A percentile compares a stretch with the other conserved stretches of the same genome.
phyloP scores from a whole-genome alignment of 1,284 basidiomycete species.

The Melampsora larici-populina region DNA sequence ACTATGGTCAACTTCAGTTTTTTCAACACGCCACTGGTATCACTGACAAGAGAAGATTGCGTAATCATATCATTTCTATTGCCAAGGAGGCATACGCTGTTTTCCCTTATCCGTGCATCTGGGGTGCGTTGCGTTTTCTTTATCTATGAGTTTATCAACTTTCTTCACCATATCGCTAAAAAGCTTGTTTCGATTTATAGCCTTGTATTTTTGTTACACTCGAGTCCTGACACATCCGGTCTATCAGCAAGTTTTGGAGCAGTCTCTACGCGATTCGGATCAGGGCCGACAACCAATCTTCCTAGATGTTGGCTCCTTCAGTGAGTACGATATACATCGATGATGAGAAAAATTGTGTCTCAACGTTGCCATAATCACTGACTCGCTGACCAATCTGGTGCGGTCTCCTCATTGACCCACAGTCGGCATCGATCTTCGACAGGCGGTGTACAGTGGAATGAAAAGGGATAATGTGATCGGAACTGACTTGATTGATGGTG shows the following conservation, averaged over 20 bases:
- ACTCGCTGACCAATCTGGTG: neutral
- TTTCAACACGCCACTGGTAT: slow-evolving; percentile 23
- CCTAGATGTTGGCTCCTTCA: slow-evolving; percentile 39
- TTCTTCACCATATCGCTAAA: neutral
- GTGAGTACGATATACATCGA: neutral
- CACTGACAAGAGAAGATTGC: slow-evolving; percentile 1
- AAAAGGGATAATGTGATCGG: slow-evolving; percentile 33
- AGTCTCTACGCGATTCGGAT: neutral
- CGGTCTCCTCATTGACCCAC: neutral
- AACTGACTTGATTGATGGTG: slow-evolving; percentile 26
- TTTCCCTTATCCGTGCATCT: slow-evolving; percentile 40
- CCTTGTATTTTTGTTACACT: slow-evolving; percentile 36
- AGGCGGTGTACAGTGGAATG: slow-evolving; percentile 22
- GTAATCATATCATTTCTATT: slow-evolving; percentile 23
- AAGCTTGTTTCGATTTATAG: neutral
- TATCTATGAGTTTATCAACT: neutral
- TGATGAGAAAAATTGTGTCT: neutral
- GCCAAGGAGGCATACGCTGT: slow-evolving; percentile 29
- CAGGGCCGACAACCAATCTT: slow-evolving; percentile 33
- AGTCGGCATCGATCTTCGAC: slow-evolving; percentile 35
- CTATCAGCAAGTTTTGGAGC: slow-evolving; percentile 26
- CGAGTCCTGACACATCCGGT: slow-evolving; percentile 25
- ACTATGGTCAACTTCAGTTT: slow-evolving; percentile 20
- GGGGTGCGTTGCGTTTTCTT: slow-evolving; percentile 20
- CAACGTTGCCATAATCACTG: neutral